Base-by-base conservation (phyloP, 1,139 yeast species). In the Casaregolazyma lundiana region DNA sequence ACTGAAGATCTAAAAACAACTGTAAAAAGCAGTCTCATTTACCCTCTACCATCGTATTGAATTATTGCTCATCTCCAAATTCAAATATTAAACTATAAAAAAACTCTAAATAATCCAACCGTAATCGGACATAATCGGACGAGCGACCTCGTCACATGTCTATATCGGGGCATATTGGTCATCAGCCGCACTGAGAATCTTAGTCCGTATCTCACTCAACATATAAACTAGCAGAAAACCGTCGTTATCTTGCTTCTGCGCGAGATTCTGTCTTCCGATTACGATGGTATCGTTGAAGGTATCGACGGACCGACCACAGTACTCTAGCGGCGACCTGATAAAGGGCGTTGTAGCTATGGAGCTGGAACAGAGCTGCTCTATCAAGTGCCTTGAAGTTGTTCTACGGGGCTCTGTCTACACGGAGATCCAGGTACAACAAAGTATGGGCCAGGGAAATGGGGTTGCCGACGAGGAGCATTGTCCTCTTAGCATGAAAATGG, bases 401-500 rank as follows among this genome's bases (percentile, higher is more conserved):
- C 21, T 41, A 16, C 22, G 22, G 13, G 35, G 44, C 35, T 7
- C 18, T 11, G 36, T 41, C 9, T 26, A 35, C 13, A 41, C 44
- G n/a, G 44, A 41, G 20, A 35, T 41, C n/a, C 44, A 41, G 39
- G 38, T 41, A n/a, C 44, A 34, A 20, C 39, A 35, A 35, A 41
- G 44, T 24, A 41, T 41, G 11, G 44, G 44, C 35, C 44, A 41
- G 19, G 44, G 44, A n/a, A 41, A 35, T 26, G 44, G 44, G 11
- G 26, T 41, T 18, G 35, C 36, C 6, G 44, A 41, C 7, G 44
- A 41, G 24, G 30, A 30, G 6, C 44, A 41, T 16, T 41, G 40
- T 35, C 44, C 44, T 21, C 24, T 41, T 22, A 18, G 18, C 9
- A 34, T 41, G 29, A 15, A 22, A 8, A 35, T 11, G n/a, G 36